These are phyloP conservation scores for Madurella fahalii DNA, from an alignment of 2,329 filamentous ascomycete species.

Conservation along the genomic window DNA sequence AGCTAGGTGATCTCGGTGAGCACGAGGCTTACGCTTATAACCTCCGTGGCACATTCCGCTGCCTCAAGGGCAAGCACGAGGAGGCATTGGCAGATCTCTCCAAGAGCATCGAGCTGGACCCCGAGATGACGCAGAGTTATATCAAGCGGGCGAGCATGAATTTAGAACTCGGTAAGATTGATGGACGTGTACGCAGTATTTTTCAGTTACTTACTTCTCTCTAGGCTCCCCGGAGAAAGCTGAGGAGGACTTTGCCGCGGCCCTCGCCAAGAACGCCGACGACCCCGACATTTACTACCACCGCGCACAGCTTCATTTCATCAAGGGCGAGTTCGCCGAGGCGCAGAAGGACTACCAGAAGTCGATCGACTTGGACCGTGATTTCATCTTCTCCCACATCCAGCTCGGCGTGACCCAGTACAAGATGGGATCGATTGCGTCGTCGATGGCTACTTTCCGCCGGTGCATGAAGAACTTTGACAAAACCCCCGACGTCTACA, in stretches of 20 bases:
- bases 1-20: conserved; percentile 73
- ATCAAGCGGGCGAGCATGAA: conserved; percentile 99
- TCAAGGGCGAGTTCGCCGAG: conserved; percentile 86
- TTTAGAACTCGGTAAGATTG: conserved; percentile 72
- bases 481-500: conserved; percentile 95
- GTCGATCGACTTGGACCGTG: conserved; percentile 91
- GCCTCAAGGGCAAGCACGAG: conserved; percentile 82
- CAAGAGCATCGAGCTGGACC: conserved; percentile 88
- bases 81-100: conserved; percentile 80
- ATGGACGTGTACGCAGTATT: neutral
- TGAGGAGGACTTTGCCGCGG: conserved; percentile 80
- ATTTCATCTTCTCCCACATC: conserved; percentile 99
- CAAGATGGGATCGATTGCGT: conserved; percentile 98
- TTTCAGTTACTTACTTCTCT: conserved; percentile 29
- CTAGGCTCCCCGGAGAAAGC: conserved; percentile 79
- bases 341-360: conserved; percentile 99
- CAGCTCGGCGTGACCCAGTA: conserved; percentile 99
- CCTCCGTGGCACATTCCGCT: conserved; percentile 93
- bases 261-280: conserved; percentile 75
- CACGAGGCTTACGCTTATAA: conserved; percentile 92
- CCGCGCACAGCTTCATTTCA: conserved; percentile 96
- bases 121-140: conserved; percentile 87
- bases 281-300: conserved; percentile 99
- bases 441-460: conserved; percentile 97
- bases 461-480: conserved; percentile 98